phyloP scores from a whole-genome alignment of 2,329 filamentous ascomycete species.

The Septoria linicola region DNA sequence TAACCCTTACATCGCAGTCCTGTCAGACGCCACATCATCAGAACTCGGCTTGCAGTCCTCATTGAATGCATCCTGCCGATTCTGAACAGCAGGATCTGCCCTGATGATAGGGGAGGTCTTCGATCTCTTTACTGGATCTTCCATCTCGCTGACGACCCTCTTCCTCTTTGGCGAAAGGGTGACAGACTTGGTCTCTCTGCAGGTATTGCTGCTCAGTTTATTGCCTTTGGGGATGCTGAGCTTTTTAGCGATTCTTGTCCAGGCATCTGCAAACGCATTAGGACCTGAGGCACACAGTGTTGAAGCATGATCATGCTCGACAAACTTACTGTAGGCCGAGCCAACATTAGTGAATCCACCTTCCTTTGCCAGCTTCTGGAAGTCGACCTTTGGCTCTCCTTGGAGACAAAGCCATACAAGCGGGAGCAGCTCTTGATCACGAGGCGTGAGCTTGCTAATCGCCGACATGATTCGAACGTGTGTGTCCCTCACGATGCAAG shows the following conservation, averaged over 20 bases:
- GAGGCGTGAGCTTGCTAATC: background rate
- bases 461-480: background rate
- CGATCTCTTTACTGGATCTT: background rate
- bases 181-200: background rate
- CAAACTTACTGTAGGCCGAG: conserved; percentile 34
- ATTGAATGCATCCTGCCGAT: no score
- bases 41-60: no score
- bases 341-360: conserved; percentile 26
- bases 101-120: no score
- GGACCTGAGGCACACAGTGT: no score
- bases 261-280: no score
- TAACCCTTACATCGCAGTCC: no score
- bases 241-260: conserved; percentile 37
- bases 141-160: background rate
- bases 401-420: background rate
- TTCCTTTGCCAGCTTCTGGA: conserved; percentile 25
- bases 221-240: conserved; percentile 15
- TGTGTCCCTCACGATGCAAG: background rate
- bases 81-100: no score
- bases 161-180: background rate
- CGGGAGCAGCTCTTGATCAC: background rate
- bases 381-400: conserved; percentile 24
- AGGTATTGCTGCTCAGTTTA: background rate
- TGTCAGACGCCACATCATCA: no score
- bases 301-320: no score